Base-by-base conservation (phyloP, 306 rosid genomes). In the Morella rubra region DNA sequence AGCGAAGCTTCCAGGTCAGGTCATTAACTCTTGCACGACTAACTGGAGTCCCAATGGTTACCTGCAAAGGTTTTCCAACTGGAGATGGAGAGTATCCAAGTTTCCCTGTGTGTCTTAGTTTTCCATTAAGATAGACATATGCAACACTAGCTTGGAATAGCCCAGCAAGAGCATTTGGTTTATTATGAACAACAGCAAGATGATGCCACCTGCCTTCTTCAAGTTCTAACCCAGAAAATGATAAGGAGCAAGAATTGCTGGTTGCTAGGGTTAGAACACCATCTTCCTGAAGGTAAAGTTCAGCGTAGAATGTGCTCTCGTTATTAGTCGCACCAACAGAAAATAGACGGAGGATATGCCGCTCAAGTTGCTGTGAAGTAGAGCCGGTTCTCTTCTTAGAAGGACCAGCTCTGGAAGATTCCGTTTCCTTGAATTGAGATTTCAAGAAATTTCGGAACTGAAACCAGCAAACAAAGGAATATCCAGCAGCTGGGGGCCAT, bases 401-500 rank as follows among this genome's bases (percentile, higher is more conserved):
- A 82, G 91, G 81, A 75, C 82, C 82, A 51, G 73, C 64, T 86
- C 90, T 96, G 73, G 90, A 91, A 75, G 89, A 60, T 71, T 93
- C 98, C 0, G 73, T 37, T 74, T 96, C 99, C 83, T 91, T 96
- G 44, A 86, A 82, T 62, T 83, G 96, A 24, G 90, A 77, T 83
- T 89, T 91, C 74, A 91, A 84, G 72, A 96, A 86, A 78, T 93
- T 96, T 74, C 27, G 91, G 81, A 96, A 89, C 84, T 96, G 98
- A 79, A 96, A 96, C 99, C 99, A 96, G 67, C 97, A 96, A 73
- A 93, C 97, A 87, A 96, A 96, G 42, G 99, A 96, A 87, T 96
- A 96, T 83, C 99, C 99, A 85, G 96, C 98, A 75, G 98, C 97
- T 65, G 99, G 99, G 44, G 99, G 99, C 99, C 99, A 96, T 54